phyloP scores from a whole-genome alignment of 768 basidiomycete genomes.

The Naganishia friedmannii region DNA sequence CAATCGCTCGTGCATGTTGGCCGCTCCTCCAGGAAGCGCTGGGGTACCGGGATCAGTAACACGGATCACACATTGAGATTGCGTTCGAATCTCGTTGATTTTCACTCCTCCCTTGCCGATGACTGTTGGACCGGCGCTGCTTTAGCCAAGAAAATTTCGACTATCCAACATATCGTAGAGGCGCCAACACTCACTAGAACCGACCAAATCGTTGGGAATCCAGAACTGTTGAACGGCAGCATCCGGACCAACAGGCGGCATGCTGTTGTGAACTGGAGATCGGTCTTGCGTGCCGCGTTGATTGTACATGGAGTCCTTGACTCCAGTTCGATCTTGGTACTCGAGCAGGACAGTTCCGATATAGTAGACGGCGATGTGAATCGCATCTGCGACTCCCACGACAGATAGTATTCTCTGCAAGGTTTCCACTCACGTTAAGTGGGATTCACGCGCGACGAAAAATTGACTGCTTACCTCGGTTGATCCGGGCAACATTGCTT shows the following conservation, averaged over 20 bases:
- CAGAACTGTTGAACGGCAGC: conserved; percentile 93
- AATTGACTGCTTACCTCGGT: conserved; percentile 71
- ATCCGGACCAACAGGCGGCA: conserved; percentile 49
- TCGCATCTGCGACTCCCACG: conserved; percentile 96
- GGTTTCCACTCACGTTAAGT: neutral
- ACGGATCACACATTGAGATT: conserved; percentile 93
- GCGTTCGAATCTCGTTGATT: conserved; percentile 96
- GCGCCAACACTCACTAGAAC: conserved; percentile 45
- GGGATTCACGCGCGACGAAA: neutral
- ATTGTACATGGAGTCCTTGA: conserved; percentile 56
- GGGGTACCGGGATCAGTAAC: conserved; percentile 95
- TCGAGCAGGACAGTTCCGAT: conserved; percentile 86
- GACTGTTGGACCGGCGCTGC: conserved; percentile 51
- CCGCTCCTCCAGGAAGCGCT: conserved; percentile 60
- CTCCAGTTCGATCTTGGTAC: conserved; percentile 59
- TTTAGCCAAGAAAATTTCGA: too few relatives aligned
- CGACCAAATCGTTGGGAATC: conserved; percentile 95
- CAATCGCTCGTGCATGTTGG: conserved; percentile 69
- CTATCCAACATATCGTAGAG: neutral
- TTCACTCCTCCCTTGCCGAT: conserved; percentile 98
- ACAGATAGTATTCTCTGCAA: conserved; percentile 92
- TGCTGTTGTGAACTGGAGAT: conserved; percentile 48
- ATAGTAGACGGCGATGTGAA: conserved; percentile 99
- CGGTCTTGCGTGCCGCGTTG: conserved; percentile 68
- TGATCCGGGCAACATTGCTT: conserved; percentile 98